A percentile compares a stretch with the other conserved stretches of the same genome.
Conservation (phyloP, 345 rosid genomes). For the Diplotaxis tenuifolia region DNA sequence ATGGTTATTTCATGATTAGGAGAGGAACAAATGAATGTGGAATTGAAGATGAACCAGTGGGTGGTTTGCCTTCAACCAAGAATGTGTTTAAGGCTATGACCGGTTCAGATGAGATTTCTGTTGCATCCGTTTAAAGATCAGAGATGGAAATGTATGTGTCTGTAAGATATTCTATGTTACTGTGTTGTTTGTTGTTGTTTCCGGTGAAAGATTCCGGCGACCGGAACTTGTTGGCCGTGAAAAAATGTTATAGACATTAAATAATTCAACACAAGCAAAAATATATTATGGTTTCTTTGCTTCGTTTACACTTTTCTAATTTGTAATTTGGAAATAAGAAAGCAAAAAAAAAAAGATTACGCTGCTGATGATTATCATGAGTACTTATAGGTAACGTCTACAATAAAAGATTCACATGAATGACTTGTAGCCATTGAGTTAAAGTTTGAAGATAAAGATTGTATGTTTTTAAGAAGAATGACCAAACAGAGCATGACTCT, state of each 20-base stretch:
- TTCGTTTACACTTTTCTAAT: background rate
- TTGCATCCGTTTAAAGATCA: slow-evolving; percentile 44
- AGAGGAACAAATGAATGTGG: slow-evolving; percentile 94
- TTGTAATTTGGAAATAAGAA: no score
- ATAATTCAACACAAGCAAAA: slow-evolving; percentile 2
- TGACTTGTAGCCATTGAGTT: no score
- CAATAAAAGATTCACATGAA: no score
- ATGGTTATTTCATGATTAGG: slow-evolving; percentile 83
- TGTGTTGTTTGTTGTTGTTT: slow-evolving; percentile 6
- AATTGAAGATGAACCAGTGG: slow-evolving; percentile 73
- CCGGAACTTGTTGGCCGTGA: slow-evolving; percentile 15
- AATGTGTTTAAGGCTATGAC: slow-evolving; percentile 55
- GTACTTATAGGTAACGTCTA: no score
- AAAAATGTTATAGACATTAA: slow-evolving; percentile 18
- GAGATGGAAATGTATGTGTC: background rate
- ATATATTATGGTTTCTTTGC: background rate
- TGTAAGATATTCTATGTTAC: slow-evolving; percentile 16
- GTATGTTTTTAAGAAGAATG: no score
- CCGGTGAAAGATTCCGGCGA: slow-evolving; percentile 18
- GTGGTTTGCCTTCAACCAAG: slow-evolving; percentile 75
- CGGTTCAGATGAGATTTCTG: slow-evolving; percentile 33
- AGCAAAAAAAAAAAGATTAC: no score
- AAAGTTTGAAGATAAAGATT: no score
- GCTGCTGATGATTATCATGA: no score
- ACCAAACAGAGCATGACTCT: no score